Base-by-base conservation (phyloP, 2,329 filamentous ascomycete species). In the Phialocephala subalpina region DNA sequence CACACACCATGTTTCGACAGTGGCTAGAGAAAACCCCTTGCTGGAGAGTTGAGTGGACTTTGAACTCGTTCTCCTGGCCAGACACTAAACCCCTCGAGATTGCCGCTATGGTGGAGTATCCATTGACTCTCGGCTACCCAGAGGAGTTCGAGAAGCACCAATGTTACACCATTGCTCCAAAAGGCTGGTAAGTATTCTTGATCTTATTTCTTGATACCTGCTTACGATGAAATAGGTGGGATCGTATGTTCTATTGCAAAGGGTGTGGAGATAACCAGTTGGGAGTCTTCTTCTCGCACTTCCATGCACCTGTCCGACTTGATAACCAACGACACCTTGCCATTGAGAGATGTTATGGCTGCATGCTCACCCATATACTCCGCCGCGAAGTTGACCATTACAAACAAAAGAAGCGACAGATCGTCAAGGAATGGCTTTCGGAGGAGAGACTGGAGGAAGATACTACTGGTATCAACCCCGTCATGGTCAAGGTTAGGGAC, bases 1-100 rank as follows among this genome's bases (percentile, higher is more conserved):
- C 49, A 1, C 45, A 67, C 22, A 70, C 70, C 0, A 67, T 65
- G 2, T 75, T 76, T 33, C 57, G 70, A 12, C 62, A 70, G 60
- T 76, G 73, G 73, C 60, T 76, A 2, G 69, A 75, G 0, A 67
- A 70, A 35, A 65, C 67, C 1, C 70, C 72, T 12, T 74, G 73
- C 52, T 71, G 64, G 63, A 45, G 63, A 1, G 70, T 76, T 0
- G 67, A 65, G 1, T 58, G 69, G 16, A 74, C 72, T 1, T 45
- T 75, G 1, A 35, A 67, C 1, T 40, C 58, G 0, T 59, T 75
- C 1, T 49, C 66, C 7, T 45, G 68, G 22, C 58, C 56, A 8
- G 14, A 53, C 0, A 45, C 38, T 11, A n/a, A n/a, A 5, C 11
- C 35, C 0, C 36, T 55, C 4, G 27, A 65, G 18, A 18, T 74